These are phyloP conservation scores for Bolboschoenoplectus hybrid DNA, from an alignment of 202 grass and related monocot species.

Conservation along the genomic window DNA sequence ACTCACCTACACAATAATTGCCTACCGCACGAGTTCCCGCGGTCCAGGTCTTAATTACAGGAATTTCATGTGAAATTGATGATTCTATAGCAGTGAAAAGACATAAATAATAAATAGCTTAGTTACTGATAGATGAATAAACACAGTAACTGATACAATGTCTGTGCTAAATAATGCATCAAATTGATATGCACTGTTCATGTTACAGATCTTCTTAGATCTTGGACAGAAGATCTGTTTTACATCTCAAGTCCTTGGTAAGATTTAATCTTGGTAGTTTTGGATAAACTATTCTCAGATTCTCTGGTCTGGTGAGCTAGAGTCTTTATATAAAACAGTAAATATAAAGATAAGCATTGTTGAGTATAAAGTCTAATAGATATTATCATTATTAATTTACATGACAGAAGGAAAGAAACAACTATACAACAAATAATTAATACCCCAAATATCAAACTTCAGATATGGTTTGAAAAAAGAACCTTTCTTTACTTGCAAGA, in stretches of 20 bases:
- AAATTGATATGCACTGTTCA: too few relatives aligned
- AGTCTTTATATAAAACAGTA: too few relatives aligned
- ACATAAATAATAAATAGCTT: neutral
- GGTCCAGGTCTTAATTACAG: conserved; percentile 5
- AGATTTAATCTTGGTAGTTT: neutral
- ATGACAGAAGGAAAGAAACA: too few relatives aligned
- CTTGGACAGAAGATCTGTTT: neutral
- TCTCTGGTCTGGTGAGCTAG: too few relatives aligned
- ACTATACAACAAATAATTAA: neutral
- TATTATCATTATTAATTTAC: neutral
- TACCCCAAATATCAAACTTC: neutral
- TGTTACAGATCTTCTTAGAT: neutral
- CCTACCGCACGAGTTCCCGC: conserved; percentile 1
- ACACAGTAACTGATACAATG: too few relatives aligned
- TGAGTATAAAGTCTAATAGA: neutral
- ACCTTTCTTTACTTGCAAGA: neutral
- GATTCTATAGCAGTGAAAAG: neutral
- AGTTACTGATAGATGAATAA: too few relatives aligned
- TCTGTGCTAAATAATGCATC: too few relatives aligned
- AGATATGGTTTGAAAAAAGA: neutral
- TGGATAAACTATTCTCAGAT: too few relatives aligned
- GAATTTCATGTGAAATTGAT: conserved; percentile 1
- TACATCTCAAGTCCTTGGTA: neutral
- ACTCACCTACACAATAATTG: conserved; percentile 18
- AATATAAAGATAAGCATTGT: too few relatives aligned